Percentiles rank a stretch among this genome's conserved stretches.
These are phyloP conservation scores for Albugo laibachii DNA, from an alignment of 352 stramenopile species.

Conservation along the genomic window DNA sequence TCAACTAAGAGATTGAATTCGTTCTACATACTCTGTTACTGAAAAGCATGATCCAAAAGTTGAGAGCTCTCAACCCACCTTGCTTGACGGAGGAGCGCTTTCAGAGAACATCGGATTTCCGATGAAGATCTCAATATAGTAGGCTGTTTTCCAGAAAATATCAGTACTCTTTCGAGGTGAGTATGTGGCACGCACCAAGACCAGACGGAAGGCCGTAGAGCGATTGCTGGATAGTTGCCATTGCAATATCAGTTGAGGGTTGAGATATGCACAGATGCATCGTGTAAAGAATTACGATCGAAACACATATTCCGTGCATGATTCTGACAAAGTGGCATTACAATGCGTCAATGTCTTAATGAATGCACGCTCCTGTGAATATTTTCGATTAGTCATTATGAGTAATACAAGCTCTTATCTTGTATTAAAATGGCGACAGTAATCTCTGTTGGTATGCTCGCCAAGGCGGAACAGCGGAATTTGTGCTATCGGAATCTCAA, in stretches of 20 bases:
- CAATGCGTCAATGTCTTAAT: too few species aligned
- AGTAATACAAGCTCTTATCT: too few species aligned
- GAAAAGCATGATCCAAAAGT: not conserved
- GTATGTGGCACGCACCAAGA: constrained; percentile 13
- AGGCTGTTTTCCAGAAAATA: constrained; percentile 10
- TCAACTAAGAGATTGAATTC: constrained; percentile 55
- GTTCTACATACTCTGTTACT: constrained; percentile 13
- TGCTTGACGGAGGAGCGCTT: not conserved
- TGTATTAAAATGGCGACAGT: too few species aligned
- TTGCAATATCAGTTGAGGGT: not conserved
- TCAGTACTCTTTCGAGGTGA: not conserved
- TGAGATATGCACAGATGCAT: too few species aligned
- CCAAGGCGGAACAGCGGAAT: too few species aligned
- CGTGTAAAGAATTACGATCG: too few species aligned
- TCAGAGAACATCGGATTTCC: constrained; percentile 16
- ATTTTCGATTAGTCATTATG: too few species aligned
- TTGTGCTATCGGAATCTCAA: too few species aligned
- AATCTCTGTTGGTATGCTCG: too few species aligned
- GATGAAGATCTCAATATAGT: constrained; percentile 31
- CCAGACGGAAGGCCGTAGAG: constrained; percentile 49
- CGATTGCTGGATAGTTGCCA: constrained; percentile 32
- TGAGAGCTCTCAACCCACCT: not conserved
- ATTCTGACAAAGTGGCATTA: too few species aligned
- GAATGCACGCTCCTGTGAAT: too few species aligned
- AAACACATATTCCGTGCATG: too few species aligned